A percentile compares a stretch with the other conserved stretches of the same genome.
phyloP scores from a whole-genome alignment of 1,139 yeast species.

The Geotrichum reessii region DNA sequence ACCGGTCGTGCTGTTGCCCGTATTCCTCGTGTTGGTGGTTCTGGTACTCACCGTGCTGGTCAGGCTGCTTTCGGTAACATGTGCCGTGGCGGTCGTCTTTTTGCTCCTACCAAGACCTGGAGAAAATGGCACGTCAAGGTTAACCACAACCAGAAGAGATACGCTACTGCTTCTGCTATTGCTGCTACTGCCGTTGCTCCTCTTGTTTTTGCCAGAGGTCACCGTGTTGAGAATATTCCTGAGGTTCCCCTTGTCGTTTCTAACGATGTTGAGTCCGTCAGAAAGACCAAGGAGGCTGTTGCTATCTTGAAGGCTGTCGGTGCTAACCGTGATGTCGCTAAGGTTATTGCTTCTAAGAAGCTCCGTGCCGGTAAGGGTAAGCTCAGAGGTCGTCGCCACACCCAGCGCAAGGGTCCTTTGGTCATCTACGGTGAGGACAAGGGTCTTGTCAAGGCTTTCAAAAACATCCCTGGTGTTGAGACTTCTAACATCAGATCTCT shows the following conservation, averaged over 20 bases:
- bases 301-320: constrained; percentile 97
- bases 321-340: constrained; percentile 97
- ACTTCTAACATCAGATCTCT: constrained; percentile 88
- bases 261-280: constrained; percentile 84
- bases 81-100: constrained; percentile 99
- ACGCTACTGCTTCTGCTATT: constrained; percentile 99
- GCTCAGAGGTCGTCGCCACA: constrained; percentile 99
- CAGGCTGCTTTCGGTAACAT: constrained; percentile 99
- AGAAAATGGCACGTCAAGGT: constrained; percentile 99
- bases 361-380: constrained; percentile 99
- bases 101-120: constrained; percentile 99
- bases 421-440: constrained; percentile 97
- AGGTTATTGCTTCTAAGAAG: constrained; percentile 98
- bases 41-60: constrained; percentile 99
- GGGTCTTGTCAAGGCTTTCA: constrained; percentile 96
- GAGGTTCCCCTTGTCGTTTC: constrained; percentile 98
- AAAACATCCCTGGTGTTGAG: constrained; percentile 99
- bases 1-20: constrained; percentile 99
- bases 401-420: constrained; percentile 99
- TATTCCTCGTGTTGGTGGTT: constrained; percentile 99
- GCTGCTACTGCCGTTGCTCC: constrained; percentile 99
- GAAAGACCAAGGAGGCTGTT: constrained; percentile 98
- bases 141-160: constrained; percentile 99
- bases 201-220: constrained; percentile 99
- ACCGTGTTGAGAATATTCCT: constrained; percentile 97